Base-by-base conservation (phyloP, 2,329 filamentous ascomycete species). In the Plenodomus tracheiphilus region DNA sequence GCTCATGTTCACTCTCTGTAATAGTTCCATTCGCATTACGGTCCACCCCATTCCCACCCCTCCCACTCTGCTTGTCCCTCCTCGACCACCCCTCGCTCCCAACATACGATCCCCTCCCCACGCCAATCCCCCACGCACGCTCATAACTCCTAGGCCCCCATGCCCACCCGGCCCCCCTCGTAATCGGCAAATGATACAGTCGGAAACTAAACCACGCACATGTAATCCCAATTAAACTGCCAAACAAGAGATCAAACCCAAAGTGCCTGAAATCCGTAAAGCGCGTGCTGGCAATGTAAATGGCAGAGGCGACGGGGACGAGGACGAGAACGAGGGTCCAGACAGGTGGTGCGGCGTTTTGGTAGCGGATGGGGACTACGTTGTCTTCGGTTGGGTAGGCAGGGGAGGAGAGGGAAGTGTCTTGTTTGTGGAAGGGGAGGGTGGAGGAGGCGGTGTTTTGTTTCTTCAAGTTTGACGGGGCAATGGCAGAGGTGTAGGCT, bases 201-300 rank as follows among this genome's bases (percentile, higher is more conserved):
- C 88, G 81, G 76, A 96, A 96, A 2, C 86, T 82, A 59, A 93
- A 85, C 68, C 86, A 85, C 17, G 89, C 83, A 32, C 83, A 83
- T 38, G 85, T 73, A 13, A 86, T 80, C 8, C 93, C 93, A 53
- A 97, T 87, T 11, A 88, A 58, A 46, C 86, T 88, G n/a, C 93
- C 93, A 54, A 88, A 90, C 2, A 97, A 74, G 57, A 97, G 89
- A 58, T 97, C 93, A 69, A 96, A 93, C n/a, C 87, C 91, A 69
- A 93, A 89, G 71, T 97, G 93, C 34, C 89, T 85, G 75, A 87
- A 95, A 71, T 97, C 87, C 51, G 87, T 91, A 82, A 87, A 97
- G 10, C 93, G 87, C 1, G 90, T 93, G 21, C 86, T 84, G n/a
- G 87, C 81, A 54, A 97, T 88, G 75, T 91, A 96, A 54, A 91